These are phyloP conservation scores for Sonneratia alba DNA, from an alignment of 345 rosid genomes.

Conservation along the genomic window DNA sequence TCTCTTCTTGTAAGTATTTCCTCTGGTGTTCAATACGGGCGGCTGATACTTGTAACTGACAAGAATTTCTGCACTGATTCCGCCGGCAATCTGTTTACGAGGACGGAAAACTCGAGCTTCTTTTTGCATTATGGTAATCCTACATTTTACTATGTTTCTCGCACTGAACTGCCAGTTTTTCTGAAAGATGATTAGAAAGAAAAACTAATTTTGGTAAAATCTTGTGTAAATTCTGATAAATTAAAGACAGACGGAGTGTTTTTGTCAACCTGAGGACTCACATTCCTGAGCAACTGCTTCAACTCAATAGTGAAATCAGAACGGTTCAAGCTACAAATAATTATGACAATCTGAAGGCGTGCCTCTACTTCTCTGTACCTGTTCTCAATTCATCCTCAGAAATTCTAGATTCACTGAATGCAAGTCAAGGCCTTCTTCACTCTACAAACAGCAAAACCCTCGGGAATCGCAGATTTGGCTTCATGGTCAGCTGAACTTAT, in stretches of 20 bases:
- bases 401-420: constrained; percentile 37
- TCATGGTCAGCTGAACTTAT: constrained; percentile 36
- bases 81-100: constrained; percentile 65
- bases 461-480: constrained; percentile 71
- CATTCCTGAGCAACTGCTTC: constrained; percentile 63
- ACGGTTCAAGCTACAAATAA: constrained; percentile 76
- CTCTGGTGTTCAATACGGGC: constrained; percentile 41
- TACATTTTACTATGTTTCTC: not conserved
- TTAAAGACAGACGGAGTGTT: constrained; percentile 65
- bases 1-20: constrained; percentile 60
- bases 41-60: constrained; percentile 63
- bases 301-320: constrained; percentile 49
- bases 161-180: not conserved
- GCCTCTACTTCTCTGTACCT: constrained; percentile 72
- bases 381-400: constrained; percentile 60
- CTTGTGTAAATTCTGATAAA: not conserved
- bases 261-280: constrained; percentile 52
- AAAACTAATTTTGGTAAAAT: not conserved
- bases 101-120: constrained; percentile 60
- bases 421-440: constrained; percentile 52
- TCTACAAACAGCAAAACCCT: constrained; percentile 41
- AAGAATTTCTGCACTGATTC: constrained; percentile 57
- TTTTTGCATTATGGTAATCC: constrained; percentile 68
- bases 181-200: not conserved
- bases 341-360: constrained; percentile 46